Conservation (phyloP, 768 basidiomycete species). For the Mycena galericulata region DNA sequence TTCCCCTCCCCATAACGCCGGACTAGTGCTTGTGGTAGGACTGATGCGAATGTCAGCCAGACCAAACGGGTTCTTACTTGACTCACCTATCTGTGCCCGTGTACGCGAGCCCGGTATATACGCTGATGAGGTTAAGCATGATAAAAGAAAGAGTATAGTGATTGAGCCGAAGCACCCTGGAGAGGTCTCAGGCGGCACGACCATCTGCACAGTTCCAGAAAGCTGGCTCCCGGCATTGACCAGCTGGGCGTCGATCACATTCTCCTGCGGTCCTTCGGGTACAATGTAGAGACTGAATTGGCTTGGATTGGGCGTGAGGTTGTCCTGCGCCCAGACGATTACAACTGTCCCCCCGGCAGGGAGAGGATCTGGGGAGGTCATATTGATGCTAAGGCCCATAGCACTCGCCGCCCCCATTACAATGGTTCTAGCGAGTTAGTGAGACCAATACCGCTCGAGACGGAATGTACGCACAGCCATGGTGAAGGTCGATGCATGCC, state of each 20-base stretch:
- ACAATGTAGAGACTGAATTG: conserved; percentile 16
- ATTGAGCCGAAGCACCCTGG: not conserved
- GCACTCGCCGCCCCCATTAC: conserved; percentile 8
- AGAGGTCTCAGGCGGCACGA: conserved; percentile 5
- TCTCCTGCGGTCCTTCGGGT: not conserved
- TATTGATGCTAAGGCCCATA: conserved; percentile 13
- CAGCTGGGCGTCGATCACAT: conserved; percentile 4
- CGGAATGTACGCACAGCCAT: conserved; percentile 7
- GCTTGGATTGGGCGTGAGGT: conserved; percentile 13
- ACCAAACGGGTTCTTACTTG: not conserved
- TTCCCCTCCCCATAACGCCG: conserved; percentile 3
- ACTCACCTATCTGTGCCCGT: conserved; percentile 5
- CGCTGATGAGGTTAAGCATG: not conserved
- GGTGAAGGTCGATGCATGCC: conserved; percentile 4
- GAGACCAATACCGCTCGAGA: not conserved
- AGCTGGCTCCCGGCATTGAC: conserved; percentile 20
- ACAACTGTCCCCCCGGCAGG: conserved; percentile 9
- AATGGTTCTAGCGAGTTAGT: not conserved
- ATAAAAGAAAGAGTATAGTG: not conserved
- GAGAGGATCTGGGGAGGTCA: conserved; percentile 14
- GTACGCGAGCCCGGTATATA: conserved; percentile 1
- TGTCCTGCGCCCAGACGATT: conserved; percentile 19
- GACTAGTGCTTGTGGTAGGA: conserved; percentile 5
- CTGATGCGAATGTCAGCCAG: conserved; percentile 13
- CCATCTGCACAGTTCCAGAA: conserved; percentile 19